These are phyloP conservation scores for Leptodermis oblonga DNA, from an alignment of 257 asterid genomes.

Conservation along the genomic window DNA sequence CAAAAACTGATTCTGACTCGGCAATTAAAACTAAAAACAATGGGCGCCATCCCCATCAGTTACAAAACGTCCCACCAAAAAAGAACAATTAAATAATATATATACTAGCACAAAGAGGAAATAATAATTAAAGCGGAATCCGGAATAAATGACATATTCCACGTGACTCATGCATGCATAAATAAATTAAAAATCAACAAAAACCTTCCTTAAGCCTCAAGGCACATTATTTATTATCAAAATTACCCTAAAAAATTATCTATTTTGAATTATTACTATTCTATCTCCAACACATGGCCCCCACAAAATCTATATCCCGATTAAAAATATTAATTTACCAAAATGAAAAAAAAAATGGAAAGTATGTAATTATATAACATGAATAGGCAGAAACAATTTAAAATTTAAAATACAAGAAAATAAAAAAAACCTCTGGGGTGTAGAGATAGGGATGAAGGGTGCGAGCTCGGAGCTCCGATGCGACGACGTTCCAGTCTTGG, in stretches of 20 bases:
- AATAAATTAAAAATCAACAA: background rate
- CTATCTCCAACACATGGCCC: background rate
- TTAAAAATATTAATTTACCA: no score
- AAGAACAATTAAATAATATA: no score
- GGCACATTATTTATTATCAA: background rate
- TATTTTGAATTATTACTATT: no score
- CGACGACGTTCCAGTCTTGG: constrained; percentile 71
- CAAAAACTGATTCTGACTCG: background rate
- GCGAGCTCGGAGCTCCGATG: constrained; percentile 68
- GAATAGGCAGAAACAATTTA: background rate
- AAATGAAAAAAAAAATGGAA: no score
- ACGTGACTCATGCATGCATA: constrained; percentile 1
- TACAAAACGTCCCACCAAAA: no score
- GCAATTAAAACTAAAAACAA: background rate
- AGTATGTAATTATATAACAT: background rate
- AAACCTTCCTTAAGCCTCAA: constrained; percentile 15
- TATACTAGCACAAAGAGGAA: no score
- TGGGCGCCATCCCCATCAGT: background rate
- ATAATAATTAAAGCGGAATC: background rate
- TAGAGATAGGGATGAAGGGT: constrained; percentile 42
- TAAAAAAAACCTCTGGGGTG: constrained; percentile 54
- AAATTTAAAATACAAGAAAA: background rate
- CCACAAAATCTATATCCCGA: constrained; percentile 8
- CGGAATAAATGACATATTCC: background rate
- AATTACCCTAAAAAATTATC: no score